Percentiles rank a stretch among this genome's conserved stretches.
Conservation (phyloP, 1,139 yeast genomes). For the Pichia sp. region DNA sequence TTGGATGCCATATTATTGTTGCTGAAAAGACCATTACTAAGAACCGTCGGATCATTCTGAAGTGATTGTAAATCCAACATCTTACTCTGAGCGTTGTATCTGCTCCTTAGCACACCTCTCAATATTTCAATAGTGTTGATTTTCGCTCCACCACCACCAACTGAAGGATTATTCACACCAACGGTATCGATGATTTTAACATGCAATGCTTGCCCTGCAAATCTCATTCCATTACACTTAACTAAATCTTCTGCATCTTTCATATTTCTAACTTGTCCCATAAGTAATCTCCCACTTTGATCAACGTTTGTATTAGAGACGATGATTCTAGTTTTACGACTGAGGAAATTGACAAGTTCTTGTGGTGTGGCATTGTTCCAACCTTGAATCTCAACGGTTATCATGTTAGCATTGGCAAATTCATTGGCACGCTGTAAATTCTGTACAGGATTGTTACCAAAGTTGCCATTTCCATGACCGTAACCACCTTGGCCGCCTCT, state of each 20-base stretch:
- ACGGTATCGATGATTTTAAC: neutral
- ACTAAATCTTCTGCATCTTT: conserved; percentile 53
- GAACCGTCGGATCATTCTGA: conserved; percentile 56
- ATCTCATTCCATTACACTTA: conserved; percentile 68
- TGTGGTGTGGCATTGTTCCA: conserved; percentile 78
- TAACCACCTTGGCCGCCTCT: neutral
- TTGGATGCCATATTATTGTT: conserved; percentile 54
- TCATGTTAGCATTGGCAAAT: conserved; percentile 30
- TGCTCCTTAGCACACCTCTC: conserved; percentile 49
- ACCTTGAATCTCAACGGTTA: conserved; percentile 58
- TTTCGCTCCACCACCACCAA: conserved; percentile 21
- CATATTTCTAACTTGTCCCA: conserved; percentile 48
- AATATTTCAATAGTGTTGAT: conserved; percentile 53
- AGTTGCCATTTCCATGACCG: neutral
- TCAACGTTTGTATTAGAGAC: conserved; percentile 43
- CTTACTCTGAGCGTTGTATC: conserved; percentile 60
- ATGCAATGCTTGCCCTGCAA: conserved; percentile 67
- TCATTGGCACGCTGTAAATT: conserved; percentile 26
- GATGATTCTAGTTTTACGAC: conserved; percentile 56
- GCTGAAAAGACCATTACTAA: conserved; percentile 59
- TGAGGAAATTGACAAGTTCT: conserved; percentile 61
- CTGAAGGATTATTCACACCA: neutral
- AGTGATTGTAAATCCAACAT: conserved; percentile 68
- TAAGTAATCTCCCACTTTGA: conserved; percentile 34
- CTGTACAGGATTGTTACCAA: conserved; percentile 12